Evolutionary conservation across 75 land plant genomes (phyloP).

Genomic region (Larix kaempferi): DNA sequence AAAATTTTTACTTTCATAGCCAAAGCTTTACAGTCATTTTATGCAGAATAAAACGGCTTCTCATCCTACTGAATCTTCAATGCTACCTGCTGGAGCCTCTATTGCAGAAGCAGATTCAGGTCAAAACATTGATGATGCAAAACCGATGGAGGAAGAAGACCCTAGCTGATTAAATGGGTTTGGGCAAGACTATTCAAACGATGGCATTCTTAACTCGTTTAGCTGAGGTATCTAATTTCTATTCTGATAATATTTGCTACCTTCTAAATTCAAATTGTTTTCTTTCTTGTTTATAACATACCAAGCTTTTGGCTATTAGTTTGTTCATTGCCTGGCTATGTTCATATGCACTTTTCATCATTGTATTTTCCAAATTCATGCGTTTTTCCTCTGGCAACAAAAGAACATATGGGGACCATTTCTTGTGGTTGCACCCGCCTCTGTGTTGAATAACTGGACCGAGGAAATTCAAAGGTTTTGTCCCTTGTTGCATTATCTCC

Average conservation of each 20-base stretch:
- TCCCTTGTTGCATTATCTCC: constrained; percentile 85
- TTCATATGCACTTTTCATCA: background rate
- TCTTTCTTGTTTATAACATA: constrained; percentile 1
- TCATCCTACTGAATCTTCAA: constrained; percentile 27
- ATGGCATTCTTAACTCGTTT: constrained; percentile 97
- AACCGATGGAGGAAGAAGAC: constrained; percentile 76
- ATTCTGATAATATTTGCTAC: background rate
- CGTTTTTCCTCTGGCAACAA: constrained; percentile 39
- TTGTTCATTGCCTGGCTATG: background rate
- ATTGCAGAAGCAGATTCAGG: constrained; percentile 13
- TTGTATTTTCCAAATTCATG: background rate
- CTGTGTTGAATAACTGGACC: constrained; percentile 96
- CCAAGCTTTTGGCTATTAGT: background rate
- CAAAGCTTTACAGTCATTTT: constrained; percentile 94
- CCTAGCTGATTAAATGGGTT: constrained; percentile 99
- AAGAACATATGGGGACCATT: constrained; percentile 99
- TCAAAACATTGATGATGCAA: constrained; percentile 19
- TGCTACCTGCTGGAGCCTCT: constrained; percentile 19
- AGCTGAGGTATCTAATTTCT: constrained; percentile 66
- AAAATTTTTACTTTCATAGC: constrained; percentile 84
- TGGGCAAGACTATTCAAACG: constrained; percentile 98
- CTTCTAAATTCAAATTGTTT: background rate
- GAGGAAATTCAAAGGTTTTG: constrained; percentile 96
- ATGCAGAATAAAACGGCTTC: constrained; percentile 84
- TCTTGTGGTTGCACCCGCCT: constrained; percentile 94